phyloP scores from a whole-genome alignment of 139 green algal genomes.

The Desmodesmus armatus region DNA sequence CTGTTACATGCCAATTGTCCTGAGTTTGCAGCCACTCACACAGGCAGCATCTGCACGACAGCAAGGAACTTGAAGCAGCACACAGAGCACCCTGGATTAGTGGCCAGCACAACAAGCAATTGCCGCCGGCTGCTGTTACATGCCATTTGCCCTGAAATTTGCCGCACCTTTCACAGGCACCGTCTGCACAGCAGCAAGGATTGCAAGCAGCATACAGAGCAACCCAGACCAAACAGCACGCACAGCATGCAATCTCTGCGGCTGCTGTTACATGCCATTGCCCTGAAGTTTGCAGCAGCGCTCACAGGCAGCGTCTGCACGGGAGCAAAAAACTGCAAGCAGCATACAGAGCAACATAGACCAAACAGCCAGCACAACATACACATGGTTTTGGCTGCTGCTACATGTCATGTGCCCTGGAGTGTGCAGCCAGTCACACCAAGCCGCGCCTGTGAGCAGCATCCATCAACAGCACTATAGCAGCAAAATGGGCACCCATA shows the following conservation, averaged over 20 bases:
- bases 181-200: slow-evolving; percentile 13
- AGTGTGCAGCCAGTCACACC: slow-evolving; percentile 27
- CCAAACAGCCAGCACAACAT: background rate
- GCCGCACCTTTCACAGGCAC: slow-evolving; percentile 25
- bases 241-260: background rate
- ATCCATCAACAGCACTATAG: background rate
- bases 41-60: slow-evolving; percentile 27
- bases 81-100: background rate
- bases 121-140: slow-evolving; percentile 27
- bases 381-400: slow-evolving; percentile 10
- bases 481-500: background rate
- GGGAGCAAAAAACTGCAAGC: background rate
- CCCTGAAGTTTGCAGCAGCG: slow-evolving; percentile 15
- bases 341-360: background rate
- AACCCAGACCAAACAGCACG: background rate
- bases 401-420: background rate
- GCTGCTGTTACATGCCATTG: background rate
- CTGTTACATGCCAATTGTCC: slow-evolving; percentile 1
- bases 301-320: slow-evolving; percentile 37
- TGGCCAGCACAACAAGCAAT: background rate
- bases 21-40: slow-evolving; percentile 32
- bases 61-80: background rate
- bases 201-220: background rate
- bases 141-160: background rate
- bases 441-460: slow-evolving; percentile 2